Base-by-base conservation (phyloP, 2,329 filamentous ascomycete species). In the Colletotrichum somersetense region DNA sequence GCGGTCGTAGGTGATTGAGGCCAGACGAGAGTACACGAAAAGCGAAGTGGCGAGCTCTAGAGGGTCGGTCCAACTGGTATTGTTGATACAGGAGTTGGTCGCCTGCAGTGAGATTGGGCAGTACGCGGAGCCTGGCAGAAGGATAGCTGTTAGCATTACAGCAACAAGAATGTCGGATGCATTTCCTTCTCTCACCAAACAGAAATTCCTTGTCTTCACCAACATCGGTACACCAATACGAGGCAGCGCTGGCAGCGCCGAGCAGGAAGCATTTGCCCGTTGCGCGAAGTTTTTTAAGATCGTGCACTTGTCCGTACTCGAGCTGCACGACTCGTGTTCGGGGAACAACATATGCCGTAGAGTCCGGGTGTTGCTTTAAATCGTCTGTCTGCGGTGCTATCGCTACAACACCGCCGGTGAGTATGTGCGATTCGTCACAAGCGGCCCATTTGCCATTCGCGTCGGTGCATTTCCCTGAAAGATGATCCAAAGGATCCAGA, bases 1-100 rank as follows among this genome's bases (percentile, higher is more conserved):
- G 52, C 69, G 69, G 18, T 72, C 69, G 53, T 72, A 72, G 6
- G 66, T 72, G 30, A 72, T 35, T n/a, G 69, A 69, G 2, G 69
- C 69, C 10, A 18, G 23, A 23, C 69, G 69, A 1, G 66, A 59
- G 42, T 69, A 72, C 3, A 69, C 66, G n/a, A 61, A 72, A 2
- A 72, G 66, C 5, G 69, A 69, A 5, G 69, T 61, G 1, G 69
- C 64, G 0, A 72, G 46, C 26, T 48, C 53, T 7, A 72, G 61
- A 20, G 38, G 35, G 6, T 55, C 35, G 16, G 69, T 65, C 69
- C 69, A 72, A 12, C 33, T 23, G 5, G 66, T 69, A 30, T 64
- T 48, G 46, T 59, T 56, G 8, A 72, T 48, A 33, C 69, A 72
- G 11, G 66, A 53, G 35, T 55, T 69, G 10, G 38, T 69, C 10